Evolutionary conservation across 768 basidiomycete genomes (phyloP), one percentile per base, ranked within the genome.

Genomic region (Lactarius sanguifluus): DNA sequence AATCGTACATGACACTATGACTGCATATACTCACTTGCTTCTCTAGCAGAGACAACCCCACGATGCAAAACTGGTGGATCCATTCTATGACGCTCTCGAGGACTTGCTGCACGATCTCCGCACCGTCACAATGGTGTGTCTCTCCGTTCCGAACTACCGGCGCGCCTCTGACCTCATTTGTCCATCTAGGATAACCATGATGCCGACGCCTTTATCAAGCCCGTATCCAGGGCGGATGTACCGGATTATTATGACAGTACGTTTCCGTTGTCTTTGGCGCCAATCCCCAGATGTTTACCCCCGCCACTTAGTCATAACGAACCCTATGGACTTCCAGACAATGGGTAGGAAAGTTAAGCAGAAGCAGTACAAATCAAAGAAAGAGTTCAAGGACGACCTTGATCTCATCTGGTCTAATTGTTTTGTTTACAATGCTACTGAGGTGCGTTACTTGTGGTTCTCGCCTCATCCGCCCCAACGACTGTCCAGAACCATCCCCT

Each of bases 331-430:
- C 79, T 81, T 98, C 54, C 87, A 88, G 68, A 91, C 95, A 0
- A 91, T 99, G 85, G 82, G 89, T 60, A 94, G 88, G 83, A 96
- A 96, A 78, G 90, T 98, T 75, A 98, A 97, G 79, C 81, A 84
- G 65, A 92, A 91, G 75, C 83, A 86, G 57, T 98, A 97, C 84
- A 95, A 96, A 78, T 92, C 88, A 36, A 98, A 98, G 79, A 82
- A 86, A 69, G 92, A 96, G 72, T 98, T 99, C 77, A 89, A 90
- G 69, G 89, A 92, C 66, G 97, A 99, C 78, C 80, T 99, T 52
- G 92, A 96, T 71, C 85, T 98, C 68, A 98, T 99, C 71, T 99
- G 97, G 97, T 86, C 87, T 56, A 99, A 98, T 70, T 98, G 96
- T 77, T 85, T 90, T 69, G 87, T 84, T 6, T 98, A 98, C 76